Evolutionary conservation across 306 rosid genomes (phyloP).

Genomic region (Echinosophora koreensis): DNA sequence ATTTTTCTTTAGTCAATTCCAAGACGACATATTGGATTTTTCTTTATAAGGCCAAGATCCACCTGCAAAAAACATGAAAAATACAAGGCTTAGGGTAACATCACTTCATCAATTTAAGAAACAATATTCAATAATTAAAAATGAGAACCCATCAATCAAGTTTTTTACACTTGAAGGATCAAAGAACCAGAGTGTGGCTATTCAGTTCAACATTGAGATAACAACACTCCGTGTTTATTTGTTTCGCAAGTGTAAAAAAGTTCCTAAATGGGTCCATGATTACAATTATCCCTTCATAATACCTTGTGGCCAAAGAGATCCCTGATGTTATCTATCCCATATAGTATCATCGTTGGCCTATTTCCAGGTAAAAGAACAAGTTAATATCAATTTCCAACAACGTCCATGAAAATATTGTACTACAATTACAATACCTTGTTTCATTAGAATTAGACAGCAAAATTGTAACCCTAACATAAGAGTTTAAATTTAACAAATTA

Average conservation of each 20-base stretch:
- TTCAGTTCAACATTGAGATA: slow-evolving; percentile 11
- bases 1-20: slow-evolving; percentile 57
- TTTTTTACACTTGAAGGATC: slow-evolving; percentile 6
- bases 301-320: slow-evolving; percentile 97
- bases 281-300: slow-evolving; percentile 17
- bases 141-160: slow-evolving; percentile 13
- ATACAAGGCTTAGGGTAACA: slow-evolving; percentile 10
- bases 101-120: not conserved
- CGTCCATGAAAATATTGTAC: slow-evolving; percentile 13
- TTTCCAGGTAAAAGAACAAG: slow-evolving; percentile 36
- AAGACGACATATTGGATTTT: slow-evolving; percentile 81
- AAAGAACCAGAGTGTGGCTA: not conserved
- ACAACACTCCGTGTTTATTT: not conserved
- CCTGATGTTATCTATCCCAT: slow-evolving; percentile 88
- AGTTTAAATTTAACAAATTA: not conserved
- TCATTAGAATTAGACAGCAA: not conserved
- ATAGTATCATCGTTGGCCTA: slow-evolving; percentile 98
- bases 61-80: slow-evolving; percentile 59
- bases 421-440: not conserved
- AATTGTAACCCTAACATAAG: not conserved
- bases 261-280: not conserved
- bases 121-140: not conserved
- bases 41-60: slow-evolving; percentile 91
- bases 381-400: slow-evolving; percentile 15
- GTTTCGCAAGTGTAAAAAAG: not conserved